Conservation (phyloP, 306 rosid species). For the Quercus suber region DNA sequence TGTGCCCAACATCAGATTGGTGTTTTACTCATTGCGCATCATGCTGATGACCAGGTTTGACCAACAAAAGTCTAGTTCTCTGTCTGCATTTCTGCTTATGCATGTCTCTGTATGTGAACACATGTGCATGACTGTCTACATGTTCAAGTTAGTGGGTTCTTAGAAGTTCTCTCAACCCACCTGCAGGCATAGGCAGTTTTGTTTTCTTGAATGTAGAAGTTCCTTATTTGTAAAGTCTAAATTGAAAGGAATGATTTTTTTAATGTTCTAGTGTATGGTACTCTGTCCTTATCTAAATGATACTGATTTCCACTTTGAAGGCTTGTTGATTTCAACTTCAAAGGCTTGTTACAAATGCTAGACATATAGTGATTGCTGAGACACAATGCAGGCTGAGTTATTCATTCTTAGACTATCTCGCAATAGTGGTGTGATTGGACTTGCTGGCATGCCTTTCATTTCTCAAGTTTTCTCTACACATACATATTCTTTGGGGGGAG, state of each 20-base stretch:
- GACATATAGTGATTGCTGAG: conserved; percentile 50
- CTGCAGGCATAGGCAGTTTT: neutral
- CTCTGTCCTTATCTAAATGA: conserved; percentile 15
- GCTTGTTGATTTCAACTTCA: conserved; percentile 28
- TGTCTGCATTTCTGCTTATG: neutral
- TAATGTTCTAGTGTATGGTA: conserved; percentile 9
- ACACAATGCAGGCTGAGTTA: conserved; percentile 90
- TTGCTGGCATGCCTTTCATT: conserved; percentile 87
- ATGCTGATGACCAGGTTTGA: conserved; percentile 89
- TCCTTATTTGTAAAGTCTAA: neutral
- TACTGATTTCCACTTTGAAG: conserved; percentile 23
- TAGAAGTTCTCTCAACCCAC: conserved; percentile 14
- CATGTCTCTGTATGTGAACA: conserved; percentile 9
- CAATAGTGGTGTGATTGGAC: conserved; percentile 91
- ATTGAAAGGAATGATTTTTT: conserved; percentile 15
- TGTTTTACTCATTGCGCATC: conserved; percentile 85
- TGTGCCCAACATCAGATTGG: conserved; percentile 64
- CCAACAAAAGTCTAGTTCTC: conserved; percentile 1
- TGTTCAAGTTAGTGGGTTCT: neutral
- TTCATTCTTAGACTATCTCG: conserved; percentile 92
- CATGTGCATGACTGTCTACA: neutral
- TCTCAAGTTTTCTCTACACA: conserved; percentile 73
- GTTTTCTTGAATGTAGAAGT: neutral
- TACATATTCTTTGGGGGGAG: conserved; percentile 26
- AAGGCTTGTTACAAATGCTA: conserved; percentile 41